Evolutionary conservation across 2,329 filamentous ascomycete genomes (phyloP), one percentile per base, ranked within the genome.

Genomic region (Sporothrix brunneoviolacea): DNA sequence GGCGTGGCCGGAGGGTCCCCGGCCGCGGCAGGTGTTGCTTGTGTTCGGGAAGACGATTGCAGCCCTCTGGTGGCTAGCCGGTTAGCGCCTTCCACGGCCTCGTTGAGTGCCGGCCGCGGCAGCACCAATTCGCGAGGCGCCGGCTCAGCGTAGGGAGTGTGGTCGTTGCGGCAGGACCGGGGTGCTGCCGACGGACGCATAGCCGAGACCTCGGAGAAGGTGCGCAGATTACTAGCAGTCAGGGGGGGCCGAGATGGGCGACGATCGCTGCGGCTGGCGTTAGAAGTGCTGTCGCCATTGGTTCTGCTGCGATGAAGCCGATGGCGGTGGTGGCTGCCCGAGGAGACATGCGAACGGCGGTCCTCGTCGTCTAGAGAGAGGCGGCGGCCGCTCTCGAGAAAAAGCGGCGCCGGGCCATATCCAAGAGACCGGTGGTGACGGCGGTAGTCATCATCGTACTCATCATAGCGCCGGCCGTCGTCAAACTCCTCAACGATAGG

Each of bases 221-320:
- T 70, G 57, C 73, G 71, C 44, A 81, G 74, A 58, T 81, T 81
- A 49, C 62, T 62, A 52, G 65, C 68, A 1, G 77, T 82, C 59
- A 82, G 66, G 18, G 74, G 70, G 4, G 68, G 62, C 28, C 68
- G 62, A 21, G 61, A 50, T 4, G 43, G 27, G 4, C 52, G 54
- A 30, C 32, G 55, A 43, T 44, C 41, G 48, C 46, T 45, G 24
- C 51, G 60, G 58, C 51, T 55, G 56, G 37, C 63, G 58, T 44
- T 62, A 62, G 21, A 60, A 57, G n/a, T 65, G 60, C 37, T 64
- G 62, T 40, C 63, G 61, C 61, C 21, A 19, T n/a, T 22, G 21
- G 16, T 57, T 28, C 64, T 63, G 51, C 68, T 69, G 37, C 61
- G 62, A 36, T 61, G 63, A 15, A 70, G 69, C 41, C 67, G 64